Evolutionary conservation across 805 yeast genomes (phyloP), one percentile per base, ranked within the genome.

Genomic region (Candida schatavii): DNA sequence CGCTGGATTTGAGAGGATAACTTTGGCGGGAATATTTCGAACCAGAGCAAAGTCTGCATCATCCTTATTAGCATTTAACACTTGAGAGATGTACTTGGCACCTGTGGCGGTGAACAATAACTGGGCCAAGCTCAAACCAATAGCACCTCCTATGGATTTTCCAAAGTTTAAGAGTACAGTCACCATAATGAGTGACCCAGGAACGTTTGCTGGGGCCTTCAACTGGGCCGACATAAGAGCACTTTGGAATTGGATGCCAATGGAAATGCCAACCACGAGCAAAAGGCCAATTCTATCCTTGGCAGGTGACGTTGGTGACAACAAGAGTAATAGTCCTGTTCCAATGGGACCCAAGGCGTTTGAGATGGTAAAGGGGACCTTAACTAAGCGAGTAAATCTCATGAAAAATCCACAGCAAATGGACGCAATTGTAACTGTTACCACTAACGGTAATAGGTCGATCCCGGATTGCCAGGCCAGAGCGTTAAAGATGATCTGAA

Each of bases 191-290:
- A 66, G 51, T 4, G 69, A 58, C 1, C 72, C 72, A 2, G 62
- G 62, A 18, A 66, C 46, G 39, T 61, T 46, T 5, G 55, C 56
- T 0, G 74, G 72, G 1, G 72, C 69, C 39, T 52, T 51, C 37
- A 68, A 42, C 43, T 68, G 74, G 7, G 67, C 61, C 7, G 68
- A 52, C n/a, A 68, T 45, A 20, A 66, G 41, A 0, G 68, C 49
- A 43, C 63, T 53, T 44, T 67, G 74, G 46, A 67, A 66, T 44
- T 56, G 67, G 32, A 66, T 46, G 0, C 74, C 72, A 18, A 60
- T 55, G 0, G 71, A 50, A 14, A 68, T 49, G 28, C 72, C 74
- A 13, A 50, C 46, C 14, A 62, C 49, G 6, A 68, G 61, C 11
- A 66, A 51, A 3, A 66, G 45, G 3, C 72, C 72, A 37, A 68